Evolutionary conservation across 2,329 filamentous ascomycete genomes (phyloP).

Genomic region (Chrysoporthe puriensis): DNA sequence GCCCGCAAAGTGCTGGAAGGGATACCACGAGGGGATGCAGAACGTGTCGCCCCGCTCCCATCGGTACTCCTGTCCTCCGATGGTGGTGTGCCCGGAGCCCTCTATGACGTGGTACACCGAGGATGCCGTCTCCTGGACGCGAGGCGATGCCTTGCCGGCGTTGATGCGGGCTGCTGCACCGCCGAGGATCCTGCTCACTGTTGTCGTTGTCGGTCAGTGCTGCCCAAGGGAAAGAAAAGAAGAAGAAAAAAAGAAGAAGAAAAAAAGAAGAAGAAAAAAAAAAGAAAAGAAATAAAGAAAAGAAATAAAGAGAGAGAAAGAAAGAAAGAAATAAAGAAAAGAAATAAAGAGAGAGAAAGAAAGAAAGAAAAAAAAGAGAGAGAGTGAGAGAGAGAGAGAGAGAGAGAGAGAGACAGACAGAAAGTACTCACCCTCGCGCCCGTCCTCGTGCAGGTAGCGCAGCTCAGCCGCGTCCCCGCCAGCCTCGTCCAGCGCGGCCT

Average conservation of each 20-base stretch:
- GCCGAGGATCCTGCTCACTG: slow-evolving; percentile 51
- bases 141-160: slow-evolving; percentile 41
- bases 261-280: too few species aligned
- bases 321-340: too few species aligned
- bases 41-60: slow-evolving; percentile 60
- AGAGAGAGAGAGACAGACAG: too few species aligned
- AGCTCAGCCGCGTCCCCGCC: slow-evolving; percentile 35
- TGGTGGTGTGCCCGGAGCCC: slow-evolving; percentile 46
- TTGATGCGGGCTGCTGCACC: slow-evolving; percentile 50
- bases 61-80: slow-evolving; percentile 41
- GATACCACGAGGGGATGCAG: slow-evolving; percentile 56
- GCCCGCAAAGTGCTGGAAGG: slow-evolving; percentile 51
- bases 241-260: too few species aligned
- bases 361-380: too few species aligned
- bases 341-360: too few species aligned
- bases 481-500: slow-evolving; percentile 43
- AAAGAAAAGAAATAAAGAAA: too few species aligned
- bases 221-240: too few species aligned
- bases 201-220: background rate
- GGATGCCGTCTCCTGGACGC: slow-evolving; percentile 53
- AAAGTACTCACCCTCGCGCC: slow-evolving; percentile 35
- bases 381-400: too few species aligned
- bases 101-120: slow-evolving; percentile 57
- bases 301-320: too few species aligned
- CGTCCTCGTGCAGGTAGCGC: slow-evolving; percentile 39